Evolutionary conservation across 805 yeast genomes (phyloP), one percentile per base, ranked within the genome.

Genomic region (Sugiyamaella chiloensis): DNA sequence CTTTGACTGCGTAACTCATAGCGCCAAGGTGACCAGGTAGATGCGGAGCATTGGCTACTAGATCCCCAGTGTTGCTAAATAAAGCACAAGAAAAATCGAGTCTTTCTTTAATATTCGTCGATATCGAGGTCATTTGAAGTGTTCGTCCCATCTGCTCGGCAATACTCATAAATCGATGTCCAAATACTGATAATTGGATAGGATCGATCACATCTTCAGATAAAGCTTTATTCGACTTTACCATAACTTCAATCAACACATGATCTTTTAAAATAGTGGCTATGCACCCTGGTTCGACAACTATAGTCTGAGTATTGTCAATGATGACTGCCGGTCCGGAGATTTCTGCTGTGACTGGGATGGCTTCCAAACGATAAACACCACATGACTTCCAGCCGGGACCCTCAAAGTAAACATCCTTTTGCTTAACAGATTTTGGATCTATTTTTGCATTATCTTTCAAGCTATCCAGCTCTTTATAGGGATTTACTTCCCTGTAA

Each of bases 81-180:
- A 86, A 64, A 1, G 95, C 95, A 70, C 95, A 86, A 26, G 90
- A 83, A 63, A 83, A 86, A 63, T 86, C 95, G 24, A 85, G 67
- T 46, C 95, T 70, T 61, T 86, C 95, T 60, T 87, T 86, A 29
- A 86, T 89, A 59, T 86, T 86, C 2, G 88, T 84, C 4, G 87
- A 80, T 8, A 86, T 87, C 1, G 90, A 75, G 0, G 91, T 86
- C 65, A 83, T 83, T 54, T 85, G 85, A 46, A 86, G 70, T 3
- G 89, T 83, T 27, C 75, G 76, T 27, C 93, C 91, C 95, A 86
- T 86, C 60, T 85, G 90, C 56, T 86, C 93, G 5, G 96, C 95
- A 62, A 87, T 85, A 53, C 87, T 88, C 90, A 86, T 85, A 63
- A 86, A 86, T 52, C 93, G 70, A 63, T 86, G 88, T 29, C 87